These are phyloP conservation scores for Senecio squalidus DNA, from an alignment of 140 eudicot genomes.

Conservation along the genomic window DNA sequence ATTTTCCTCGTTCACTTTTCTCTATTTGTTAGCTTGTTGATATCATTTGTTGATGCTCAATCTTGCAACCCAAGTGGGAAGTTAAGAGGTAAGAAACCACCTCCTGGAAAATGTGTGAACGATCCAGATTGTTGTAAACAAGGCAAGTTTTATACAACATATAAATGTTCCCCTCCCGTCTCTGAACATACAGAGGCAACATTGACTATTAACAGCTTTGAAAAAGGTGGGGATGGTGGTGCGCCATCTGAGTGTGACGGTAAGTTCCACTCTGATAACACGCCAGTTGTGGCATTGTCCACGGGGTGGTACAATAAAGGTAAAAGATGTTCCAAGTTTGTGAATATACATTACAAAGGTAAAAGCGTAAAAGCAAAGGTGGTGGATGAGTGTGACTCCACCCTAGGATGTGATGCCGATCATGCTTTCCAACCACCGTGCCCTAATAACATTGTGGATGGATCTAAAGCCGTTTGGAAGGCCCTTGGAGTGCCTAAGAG, in stretches of 20 bases:
- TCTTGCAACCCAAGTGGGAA: constrained; percentile 51
- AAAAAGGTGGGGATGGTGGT: constrained; percentile 63
- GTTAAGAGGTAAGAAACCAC: constrained; percentile 51
- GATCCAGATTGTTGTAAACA: constrained; percentile 55
- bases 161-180: constrained; percentile 55
- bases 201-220: constrained; percentile 54
- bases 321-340: constrained; percentile 33
- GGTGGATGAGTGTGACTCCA: constrained; percentile 72
- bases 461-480: constrained; percentile 68
- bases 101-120: constrained; percentile 47
- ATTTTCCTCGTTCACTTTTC: not conserved
- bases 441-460: constrained; percentile 55
- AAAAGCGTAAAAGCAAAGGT: constrained; percentile 56
- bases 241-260: constrained; percentile 64
- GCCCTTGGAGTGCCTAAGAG: constrained; percentile 53
- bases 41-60: constrained; percentile 24
- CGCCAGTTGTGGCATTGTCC: constrained; percentile 56
- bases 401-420: constrained; percentile 47
- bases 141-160: constrained; percentile 43
- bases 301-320: constrained; percentile 56
- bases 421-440: constrained; percentile 73
- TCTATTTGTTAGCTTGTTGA: not conserved
- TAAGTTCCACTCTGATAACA: constrained; percentile 47
- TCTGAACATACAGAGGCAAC: constrained; percentile 41
- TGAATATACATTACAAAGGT: constrained; percentile 38